Conservation (phyloP, 2,329 filamentous ascomycete genomes). For the Fusarium napiforme region DNA sequence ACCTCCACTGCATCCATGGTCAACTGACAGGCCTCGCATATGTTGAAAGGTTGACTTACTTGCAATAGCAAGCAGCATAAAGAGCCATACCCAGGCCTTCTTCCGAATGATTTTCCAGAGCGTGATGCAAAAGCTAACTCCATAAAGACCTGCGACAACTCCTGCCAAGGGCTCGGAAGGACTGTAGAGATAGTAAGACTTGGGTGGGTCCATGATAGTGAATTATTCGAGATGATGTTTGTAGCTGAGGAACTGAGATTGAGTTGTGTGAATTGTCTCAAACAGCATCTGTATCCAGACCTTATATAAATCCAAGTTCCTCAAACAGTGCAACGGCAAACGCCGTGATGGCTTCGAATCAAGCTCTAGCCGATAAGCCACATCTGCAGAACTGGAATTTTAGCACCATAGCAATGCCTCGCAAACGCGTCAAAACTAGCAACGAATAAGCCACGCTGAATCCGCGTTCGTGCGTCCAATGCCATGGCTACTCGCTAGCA, state of each 20-base stretch:
- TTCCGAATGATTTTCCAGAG: slow-evolving; percentile 35
- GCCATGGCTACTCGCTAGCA: neutral
- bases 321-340: neutral
- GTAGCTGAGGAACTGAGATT: neutral
- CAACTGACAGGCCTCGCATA: neutral
- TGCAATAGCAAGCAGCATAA: slow-evolving; percentile 32
- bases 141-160: slow-evolving; percentile 34
- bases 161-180: slow-evolving; percentile 32
- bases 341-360: neutral
- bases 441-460: slow-evolving; percentile 1
- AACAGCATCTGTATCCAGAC: too few species aligned
- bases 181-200: slow-evolving; percentile 32
- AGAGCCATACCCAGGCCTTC: slow-evolving; percentile 34
- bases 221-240: neutral
- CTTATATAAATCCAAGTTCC: neutral
- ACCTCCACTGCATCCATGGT: slow-evolving; percentile 22
- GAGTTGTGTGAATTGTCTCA: neutral
- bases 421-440: neutral
- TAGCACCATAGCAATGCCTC: slow-evolving; percentile 6
- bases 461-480: neutral
- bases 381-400: slow-evolving; percentile 1
- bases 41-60: neutral
- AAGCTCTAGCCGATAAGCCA: neutral
- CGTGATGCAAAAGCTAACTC: slow-evolving; percentile 20
- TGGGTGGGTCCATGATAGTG: slow-evolving; percentile 6